Evolutionary conservation across 2,329 filamentous ascomycete genomes (phyloP).

Genomic region (Xylariaceae sp.): DNA sequence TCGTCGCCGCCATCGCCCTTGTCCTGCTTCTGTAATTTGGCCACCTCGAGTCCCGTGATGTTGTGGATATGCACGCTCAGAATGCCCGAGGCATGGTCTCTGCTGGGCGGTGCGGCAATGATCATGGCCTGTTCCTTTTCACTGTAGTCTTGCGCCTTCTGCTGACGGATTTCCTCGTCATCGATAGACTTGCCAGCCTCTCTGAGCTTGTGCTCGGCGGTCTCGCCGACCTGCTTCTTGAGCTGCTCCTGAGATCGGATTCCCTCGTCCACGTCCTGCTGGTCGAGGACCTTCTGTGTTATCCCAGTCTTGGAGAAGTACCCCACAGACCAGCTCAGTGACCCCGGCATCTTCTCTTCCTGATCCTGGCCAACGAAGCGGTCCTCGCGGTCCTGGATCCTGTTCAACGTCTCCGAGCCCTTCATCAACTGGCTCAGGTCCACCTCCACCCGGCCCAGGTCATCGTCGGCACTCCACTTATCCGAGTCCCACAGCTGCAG

Average conservation of each 20-base stretch:
- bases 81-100: slow-evolving; percentile 56
- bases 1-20: slow-evolving; percentile 39
- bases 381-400: slow-evolving; percentile 56
- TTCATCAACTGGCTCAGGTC: slow-evolving; percentile 59
- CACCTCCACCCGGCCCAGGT: slow-evolving; percentile 65
- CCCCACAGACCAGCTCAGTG: slow-evolving; percentile 61
- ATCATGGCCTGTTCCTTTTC: slow-evolving; percentile 55
- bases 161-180: slow-evolving; percentile 57
- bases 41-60: slow-evolving; percentile 59
- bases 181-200: slow-evolving; percentile 54
- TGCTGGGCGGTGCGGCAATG: slow-evolving; percentile 57
- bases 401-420: slow-evolving; percentile 48
- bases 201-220: slow-evolving; percentile 54
- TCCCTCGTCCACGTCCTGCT: slow-evolving; percentile 52
- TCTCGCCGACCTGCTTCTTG: slow-evolving; percentile 45
- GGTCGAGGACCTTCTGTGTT: slow-evolving; percentile 51
- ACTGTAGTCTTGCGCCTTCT: slow-evolving; percentile 60
- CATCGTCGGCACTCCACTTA: slow-evolving; percentile 63
- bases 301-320: slow-evolving; percentile 63
- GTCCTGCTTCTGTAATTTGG: slow-evolving; percentile 48
- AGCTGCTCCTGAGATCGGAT: slow-evolving; percentile 52
- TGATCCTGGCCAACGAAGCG: slow-evolving; percentile 57
- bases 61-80: slow-evolving; percentile 66
- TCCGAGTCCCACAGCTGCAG: slow-evolving; percentile 73
- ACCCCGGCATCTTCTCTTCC: slow-evolving; percentile 61